Percentiles rank a stretch among this genome's conserved stretches.
phyloP scores from a whole-genome alignment of 371 early-diverging fungal genomes.

The Haplosporangium sp. region DNA sequence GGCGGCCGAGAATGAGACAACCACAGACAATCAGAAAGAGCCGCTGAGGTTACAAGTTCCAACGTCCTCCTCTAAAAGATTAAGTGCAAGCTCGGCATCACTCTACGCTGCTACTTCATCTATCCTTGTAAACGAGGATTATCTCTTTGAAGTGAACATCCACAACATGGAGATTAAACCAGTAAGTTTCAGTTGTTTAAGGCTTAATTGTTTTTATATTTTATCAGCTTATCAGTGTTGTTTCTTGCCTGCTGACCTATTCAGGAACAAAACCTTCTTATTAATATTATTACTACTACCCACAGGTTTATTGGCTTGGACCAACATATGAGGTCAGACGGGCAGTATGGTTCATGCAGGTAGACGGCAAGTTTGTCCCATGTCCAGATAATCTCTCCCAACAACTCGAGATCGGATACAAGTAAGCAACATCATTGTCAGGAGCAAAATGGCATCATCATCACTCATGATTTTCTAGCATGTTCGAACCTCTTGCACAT shows the following conservation, averaged over 20 bases:
- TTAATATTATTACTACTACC: background rate
- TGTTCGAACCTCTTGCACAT: too few relatives aligned
- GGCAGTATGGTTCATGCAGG: conserved; percentile 84
- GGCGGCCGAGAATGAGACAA: conserved; percentile 1
- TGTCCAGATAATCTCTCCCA: conserved; percentile 83
- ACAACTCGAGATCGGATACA: conserved; percentile 87
- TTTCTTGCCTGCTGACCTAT: background rate
- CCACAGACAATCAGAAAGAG: background rate
- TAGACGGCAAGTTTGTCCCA: conserved; percentile 77
- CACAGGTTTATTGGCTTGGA: conserved; percentile 84
- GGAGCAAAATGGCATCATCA: background rate
- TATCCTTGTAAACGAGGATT: conserved; percentile 77
- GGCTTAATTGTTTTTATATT: background rate
- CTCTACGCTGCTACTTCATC: conserved; percentile 6
- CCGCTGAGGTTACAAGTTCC: background rate
- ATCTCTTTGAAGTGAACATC: conserved; percentile 84
- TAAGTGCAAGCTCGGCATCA: background rate
- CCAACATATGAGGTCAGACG: conserved; percentile 83
- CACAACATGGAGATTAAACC: conserved; percentile 75
- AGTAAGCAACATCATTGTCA: conserved; percentile 52
- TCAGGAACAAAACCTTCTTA: background rate
- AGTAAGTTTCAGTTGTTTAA: conserved; percentile 39
- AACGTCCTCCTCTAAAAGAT: background rate
- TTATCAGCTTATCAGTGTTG: background rate
- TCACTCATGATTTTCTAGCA: background rate